Percentiles rank a stretch among this genome's conserved stretches.
phyloP scores from a whole-genome alignment of 257 asterid genomes.

The Fraxinus excelsior region DNA sequence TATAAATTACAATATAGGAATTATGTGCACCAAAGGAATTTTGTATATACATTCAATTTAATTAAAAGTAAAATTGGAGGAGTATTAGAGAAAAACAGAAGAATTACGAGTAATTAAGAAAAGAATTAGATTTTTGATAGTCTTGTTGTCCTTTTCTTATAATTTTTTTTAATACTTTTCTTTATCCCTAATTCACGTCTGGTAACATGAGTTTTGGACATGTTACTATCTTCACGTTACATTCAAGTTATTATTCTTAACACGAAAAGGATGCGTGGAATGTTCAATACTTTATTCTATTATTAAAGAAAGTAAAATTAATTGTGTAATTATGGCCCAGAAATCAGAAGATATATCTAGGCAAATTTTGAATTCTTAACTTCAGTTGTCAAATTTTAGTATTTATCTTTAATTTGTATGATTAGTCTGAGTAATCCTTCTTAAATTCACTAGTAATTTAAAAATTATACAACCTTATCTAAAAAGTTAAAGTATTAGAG shows the following conservation, averaged over 20 bases:
- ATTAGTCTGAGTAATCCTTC: too few species aligned
- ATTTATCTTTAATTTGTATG: too few species aligned
- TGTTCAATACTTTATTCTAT: conserved; percentile 26
- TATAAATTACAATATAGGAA: too few species aligned
- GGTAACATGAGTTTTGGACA: conserved; percentile 15
- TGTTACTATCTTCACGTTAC: conserved; percentile 39
- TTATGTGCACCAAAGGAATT: neutral
- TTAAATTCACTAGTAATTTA: too few species aligned
- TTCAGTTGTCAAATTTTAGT: too few species aligned
- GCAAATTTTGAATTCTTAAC: too few species aligned
- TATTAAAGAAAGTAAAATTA: conserved; percentile 1
- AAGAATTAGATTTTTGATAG: neutral
- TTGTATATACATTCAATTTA: neutral
- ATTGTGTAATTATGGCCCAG: conserved; percentile 27
- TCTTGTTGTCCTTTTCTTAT: neutral
- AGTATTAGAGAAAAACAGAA: neutral
- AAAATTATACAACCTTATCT: too few species aligned
- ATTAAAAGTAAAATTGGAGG: neutral
- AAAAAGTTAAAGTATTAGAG: too few species aligned
- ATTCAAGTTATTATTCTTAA: conserved; percentile 16
- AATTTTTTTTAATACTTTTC: conserved; percentile 16
- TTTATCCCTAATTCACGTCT: conserved; percentile 43
- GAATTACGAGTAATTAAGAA: neutral
- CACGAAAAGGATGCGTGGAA: conserved; percentile 38
- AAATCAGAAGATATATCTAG: conserved; percentile 7